A percentile compares a stretch with the other conserved stretches of the same genome.
Conservation (phyloP, 208 protist species). For the Wallacemonas rigidus region DNA sequence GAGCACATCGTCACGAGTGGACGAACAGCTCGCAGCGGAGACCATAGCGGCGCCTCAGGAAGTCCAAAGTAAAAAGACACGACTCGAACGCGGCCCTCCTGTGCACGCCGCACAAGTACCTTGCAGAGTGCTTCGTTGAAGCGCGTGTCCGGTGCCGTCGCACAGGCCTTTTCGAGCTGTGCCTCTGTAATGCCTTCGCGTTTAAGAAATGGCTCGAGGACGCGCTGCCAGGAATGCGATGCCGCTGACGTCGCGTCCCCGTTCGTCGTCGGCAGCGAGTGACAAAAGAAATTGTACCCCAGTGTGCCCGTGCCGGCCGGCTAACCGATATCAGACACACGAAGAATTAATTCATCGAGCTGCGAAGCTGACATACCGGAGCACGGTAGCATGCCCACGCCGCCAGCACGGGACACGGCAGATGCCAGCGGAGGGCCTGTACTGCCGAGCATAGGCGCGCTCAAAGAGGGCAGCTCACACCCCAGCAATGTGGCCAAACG, state of each 20-base stretch:
- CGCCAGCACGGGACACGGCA: constrained; percentile 21
- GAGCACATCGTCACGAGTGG: constrained; percentile 19
- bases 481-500: constrained; percentile 23
- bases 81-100: constrained; percentile 1
- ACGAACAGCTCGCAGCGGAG: constrained; percentile 2
- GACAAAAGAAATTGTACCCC: constrained; percentile 36
- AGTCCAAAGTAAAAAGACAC: constrained; percentile 43
- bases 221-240: constrained; percentile 9
- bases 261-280: constrained; percentile 7
- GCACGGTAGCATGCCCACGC: constrained; percentile 28
- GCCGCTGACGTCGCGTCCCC: constrained; percentile 3
- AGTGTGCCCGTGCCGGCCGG: neutral
- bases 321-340: neutral
- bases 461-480: constrained; percentile 25
- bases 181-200: constrained; percentile 19
- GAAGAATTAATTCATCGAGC: constrained; percentile 18
- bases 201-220: constrained; percentile 9
- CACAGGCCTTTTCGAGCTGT: constrained; percentile 11
- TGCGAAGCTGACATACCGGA: constrained; percentile 19
- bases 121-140: constrained; percentile 24
- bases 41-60: constrained; percentile 20
- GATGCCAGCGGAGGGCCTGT: constrained; percentile 17
- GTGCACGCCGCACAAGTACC: constrained; percentile 11
- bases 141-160: neutral
- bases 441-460: constrained; percentile 30